Conservation (phyloP, 2,329 filamentous ascomycete genomes). For the Davidsoniella australis region DNA sequence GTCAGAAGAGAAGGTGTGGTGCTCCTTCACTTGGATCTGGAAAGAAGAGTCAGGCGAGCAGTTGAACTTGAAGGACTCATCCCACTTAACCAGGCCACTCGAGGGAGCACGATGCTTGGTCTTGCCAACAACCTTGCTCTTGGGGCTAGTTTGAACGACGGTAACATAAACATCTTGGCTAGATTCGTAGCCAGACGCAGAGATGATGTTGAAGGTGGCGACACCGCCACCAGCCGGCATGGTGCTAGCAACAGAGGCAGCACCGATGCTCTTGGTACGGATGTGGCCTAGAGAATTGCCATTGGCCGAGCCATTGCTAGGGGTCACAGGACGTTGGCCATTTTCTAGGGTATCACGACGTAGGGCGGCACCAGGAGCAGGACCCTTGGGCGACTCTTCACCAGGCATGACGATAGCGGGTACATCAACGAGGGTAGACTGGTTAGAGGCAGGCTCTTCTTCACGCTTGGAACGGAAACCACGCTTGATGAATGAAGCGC, state of each 20-base stretch:
- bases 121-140: slow-evolving; percentile 71
- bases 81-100: slow-evolving; percentile 48
- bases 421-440: slow-evolving; percentile 25
- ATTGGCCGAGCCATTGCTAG: slow-evolving; percentile 16
- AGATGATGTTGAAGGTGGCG: slow-evolving; percentile 64
- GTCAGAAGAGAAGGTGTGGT: slow-evolving; percentile 69
- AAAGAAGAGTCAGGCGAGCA: slow-evolving; percentile 76
- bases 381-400: slow-evolving; percentile 13
- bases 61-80: slow-evolving; percentile 61
- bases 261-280: slow-evolving; percentile 42
- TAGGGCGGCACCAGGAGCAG: slow-evolving; percentile 15
- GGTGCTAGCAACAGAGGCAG: slow-evolving; percentile 49
- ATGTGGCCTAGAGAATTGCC: slow-evolving; percentile 22
- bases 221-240: slow-evolving; percentile 51
- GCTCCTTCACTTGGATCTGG: slow-evolving; percentile 70
- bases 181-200: slow-evolving; percentile 60
- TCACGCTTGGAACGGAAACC: slow-evolving; percentile 62
- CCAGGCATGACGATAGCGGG: slow-evolving; percentile 21
- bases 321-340: slow-evolving; percentile 11
- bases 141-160: slow-evolving; percentile 49
- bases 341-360: slow-evolving; percentile 18
- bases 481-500: slow-evolving; percentile 76
- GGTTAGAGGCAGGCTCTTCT: slow-evolving; percentile 29
- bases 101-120: slow-evolving; percentile 74
- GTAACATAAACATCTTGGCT: slow-evolving; percentile 64